Conservation (phyloP, 805 yeast species). For the Komagataella mondaviorum region DNA sequence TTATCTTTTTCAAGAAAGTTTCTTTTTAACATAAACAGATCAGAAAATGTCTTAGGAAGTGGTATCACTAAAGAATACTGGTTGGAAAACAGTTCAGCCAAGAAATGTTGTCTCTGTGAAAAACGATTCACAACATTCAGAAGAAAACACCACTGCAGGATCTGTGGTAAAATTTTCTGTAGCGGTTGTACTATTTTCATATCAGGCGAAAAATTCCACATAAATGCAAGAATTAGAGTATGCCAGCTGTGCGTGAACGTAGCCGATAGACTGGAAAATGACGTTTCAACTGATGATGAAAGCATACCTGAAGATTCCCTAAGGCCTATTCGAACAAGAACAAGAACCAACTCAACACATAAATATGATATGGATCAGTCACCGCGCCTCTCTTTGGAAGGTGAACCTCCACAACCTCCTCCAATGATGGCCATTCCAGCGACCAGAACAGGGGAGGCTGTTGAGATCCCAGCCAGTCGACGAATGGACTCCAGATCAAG, state of each 20-base stretch:
- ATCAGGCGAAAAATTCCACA: slow-evolving; percentile 49
- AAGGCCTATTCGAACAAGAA: neutral
- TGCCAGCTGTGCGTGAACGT: slow-evolving; percentile 59
- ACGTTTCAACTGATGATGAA: slow-evolving; percentile 26
- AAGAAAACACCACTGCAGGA: slow-evolving; percentile 87
- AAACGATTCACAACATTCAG: slow-evolving; percentile 73
- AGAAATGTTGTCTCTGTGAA: slow-evolving; percentile 78
- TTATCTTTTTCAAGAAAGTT: slow-evolving; percentile 1
- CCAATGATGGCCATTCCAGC: slow-evolving; percentile 78
- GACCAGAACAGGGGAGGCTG: slow-evolving; percentile 64
- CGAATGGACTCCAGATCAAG: neutral
- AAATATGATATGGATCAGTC: neutral
- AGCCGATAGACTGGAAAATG: slow-evolving; percentile 55
- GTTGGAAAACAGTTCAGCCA: slow-evolving; percentile 92
- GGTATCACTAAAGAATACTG: slow-evolving; percentile 73
- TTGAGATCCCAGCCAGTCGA: slow-evolving; percentile 40
- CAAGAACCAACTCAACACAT: neutral
- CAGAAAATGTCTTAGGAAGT: slow-evolving; percentile 17
- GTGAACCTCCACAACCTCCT: slow-evolving; percentile 34
- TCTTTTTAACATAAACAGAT: slow-evolving; percentile 1
- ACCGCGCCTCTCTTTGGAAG: neutral
- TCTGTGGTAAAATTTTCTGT: slow-evolving; percentile 94
- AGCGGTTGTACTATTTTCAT: slow-evolving; percentile 65
- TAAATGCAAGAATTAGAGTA: slow-evolving; percentile 59
- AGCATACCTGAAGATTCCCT: slow-evolving; percentile 1